Conservation (phyloP, 768 basidiomycete species). For the Hemileccinum rubropunctum region DNA sequence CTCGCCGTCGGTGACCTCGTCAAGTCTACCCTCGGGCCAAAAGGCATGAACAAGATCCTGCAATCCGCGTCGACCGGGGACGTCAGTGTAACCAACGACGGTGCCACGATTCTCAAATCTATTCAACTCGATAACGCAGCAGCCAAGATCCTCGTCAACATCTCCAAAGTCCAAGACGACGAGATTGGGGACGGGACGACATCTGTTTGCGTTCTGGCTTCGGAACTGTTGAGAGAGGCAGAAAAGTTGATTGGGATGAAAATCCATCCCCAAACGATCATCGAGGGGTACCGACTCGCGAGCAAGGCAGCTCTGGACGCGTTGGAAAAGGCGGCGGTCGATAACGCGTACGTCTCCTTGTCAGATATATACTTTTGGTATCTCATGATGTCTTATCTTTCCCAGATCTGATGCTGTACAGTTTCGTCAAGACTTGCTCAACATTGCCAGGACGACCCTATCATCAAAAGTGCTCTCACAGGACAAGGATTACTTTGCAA, state of each 20-base stretch:
- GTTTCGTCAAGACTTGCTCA: constrained; percentile 90
- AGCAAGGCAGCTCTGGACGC: constrained; percentile 81
- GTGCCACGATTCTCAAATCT: constrained; percentile 95
- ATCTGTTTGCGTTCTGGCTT: constrained; percentile 85
- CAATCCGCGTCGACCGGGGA: constrained; percentile 88
- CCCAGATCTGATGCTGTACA: constrained; percentile 63
- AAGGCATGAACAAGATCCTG: constrained; percentile 99
- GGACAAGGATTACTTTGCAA: constrained; percentile 97
- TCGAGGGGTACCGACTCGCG: constrained; percentile 95
- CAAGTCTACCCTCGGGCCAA: constrained; percentile 97
- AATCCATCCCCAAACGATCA: constrained; percentile 97
- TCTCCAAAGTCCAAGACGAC: constrained; percentile 99
- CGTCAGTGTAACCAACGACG: constrained; percentile 97
- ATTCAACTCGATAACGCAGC: constrained; percentile 98
- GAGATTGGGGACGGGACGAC: constrained; percentile 98
- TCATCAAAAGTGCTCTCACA: constrained; percentile 95
- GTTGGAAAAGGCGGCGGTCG: constrained; percentile 75
- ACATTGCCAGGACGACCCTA: constrained; percentile 93
- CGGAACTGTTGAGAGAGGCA: constrained; percentile 90
- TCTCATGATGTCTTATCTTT: neutral
- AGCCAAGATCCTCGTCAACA: constrained; percentile 98
- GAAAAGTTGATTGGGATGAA: constrained; percentile 90
- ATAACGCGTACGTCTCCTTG: constrained; percentile 67
- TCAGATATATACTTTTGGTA: neutral
- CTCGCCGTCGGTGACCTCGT: constrained; percentile 97